A percentile compares a stretch with the other conserved stretches of the same genome.
These are phyloP conservation scores for Trametes elegans DNA, from an alignment of 768 basidiomycete species.

Conservation along the genomic window DNA sequence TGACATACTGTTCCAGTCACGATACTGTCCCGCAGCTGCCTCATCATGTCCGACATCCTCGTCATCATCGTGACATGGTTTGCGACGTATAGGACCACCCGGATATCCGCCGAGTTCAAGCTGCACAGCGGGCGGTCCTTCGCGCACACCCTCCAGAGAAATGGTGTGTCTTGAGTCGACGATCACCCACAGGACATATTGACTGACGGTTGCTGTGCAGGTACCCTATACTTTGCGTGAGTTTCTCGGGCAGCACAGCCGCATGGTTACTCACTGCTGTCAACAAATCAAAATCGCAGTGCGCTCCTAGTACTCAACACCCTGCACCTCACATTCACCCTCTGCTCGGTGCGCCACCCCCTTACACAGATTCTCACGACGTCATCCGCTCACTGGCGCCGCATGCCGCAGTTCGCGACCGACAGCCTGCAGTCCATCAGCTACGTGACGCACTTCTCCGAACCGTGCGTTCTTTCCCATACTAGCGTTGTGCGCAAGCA, in stretches of 20 bases:
- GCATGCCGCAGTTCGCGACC: not conserved
- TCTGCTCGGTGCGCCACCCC: not conserved
- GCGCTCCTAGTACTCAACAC: not conserved
- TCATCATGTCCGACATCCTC: not conserved
- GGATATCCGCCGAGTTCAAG: not conserved
- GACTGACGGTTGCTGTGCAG: not conserved
- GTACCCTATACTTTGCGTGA: not conserved
- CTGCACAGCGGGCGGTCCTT: not conserved
- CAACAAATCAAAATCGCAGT: too few species aligned
- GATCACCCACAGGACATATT: not conserved
- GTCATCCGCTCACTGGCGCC: not conserved
- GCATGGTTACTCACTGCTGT: not conserved
- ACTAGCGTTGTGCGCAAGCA: too few species aligned
- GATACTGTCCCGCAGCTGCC: not conserved
- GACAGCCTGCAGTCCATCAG: not conserved
- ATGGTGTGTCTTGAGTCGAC: not conserved
- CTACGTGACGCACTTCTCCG: not conserved
- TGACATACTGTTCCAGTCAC: not conserved
- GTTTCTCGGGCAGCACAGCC: not conserved
- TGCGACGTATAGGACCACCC: not conserved
- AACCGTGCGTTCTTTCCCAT: not conserved
- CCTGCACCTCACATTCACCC: not conserved
- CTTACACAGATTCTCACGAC: not conserved
- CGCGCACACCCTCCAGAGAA: not conserved
- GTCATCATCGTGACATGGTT: conserved; percentile 8